Conservation (phyloP, 345 rosid species). For the Sonneratia caseolaris region DNA sequence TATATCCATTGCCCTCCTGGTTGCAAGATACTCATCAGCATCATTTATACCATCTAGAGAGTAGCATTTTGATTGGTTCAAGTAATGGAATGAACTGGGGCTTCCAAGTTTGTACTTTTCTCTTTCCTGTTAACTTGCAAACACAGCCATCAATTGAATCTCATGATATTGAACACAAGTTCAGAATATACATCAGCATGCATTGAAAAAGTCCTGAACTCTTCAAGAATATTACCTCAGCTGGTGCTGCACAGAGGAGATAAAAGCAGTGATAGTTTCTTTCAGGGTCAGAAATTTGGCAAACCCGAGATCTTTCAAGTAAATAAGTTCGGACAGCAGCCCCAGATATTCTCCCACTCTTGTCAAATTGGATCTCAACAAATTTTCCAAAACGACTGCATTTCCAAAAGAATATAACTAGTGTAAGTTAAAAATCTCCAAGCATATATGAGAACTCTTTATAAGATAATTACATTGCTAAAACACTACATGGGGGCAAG, state of each 20-base stretch:
- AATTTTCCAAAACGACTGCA: conserved; percentile 98
- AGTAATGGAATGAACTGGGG: conserved; percentile 70
- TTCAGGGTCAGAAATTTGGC: conserved; percentile 97
- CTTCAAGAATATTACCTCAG: conserved; percentile 50
- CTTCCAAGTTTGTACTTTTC: conserved; percentile 69
- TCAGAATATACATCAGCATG: background rate
- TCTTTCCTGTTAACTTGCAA: conserved; percentile 37
- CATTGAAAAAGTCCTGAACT: background rate
- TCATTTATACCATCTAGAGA: conserved; percentile 82
- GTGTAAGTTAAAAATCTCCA: background rate
- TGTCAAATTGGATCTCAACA: conserved; percentile 98
- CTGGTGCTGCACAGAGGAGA: conserved; percentile 93
- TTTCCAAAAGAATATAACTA: conserved; percentile 16
- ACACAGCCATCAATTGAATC: background rate
- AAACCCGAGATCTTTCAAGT: conserved; percentile 97
- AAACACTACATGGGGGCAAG: background rate
- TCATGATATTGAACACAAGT: background rate
- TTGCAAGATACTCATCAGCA: conserved; percentile 83
- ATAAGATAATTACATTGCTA: too few species aligned
- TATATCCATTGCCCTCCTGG: conserved; percentile 96
- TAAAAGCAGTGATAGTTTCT: conserved; percentile 97
- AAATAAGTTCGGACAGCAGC: conserved; percentile 95
- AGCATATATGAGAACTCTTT: too few species aligned
- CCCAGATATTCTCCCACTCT: conserved; percentile 95
- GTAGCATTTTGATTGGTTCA: conserved; percentile 83